Base-by-base conservation (phyloP, 2,329 filamentous ascomycete genomes). In the Stemphylium vesicarium region DNA sequence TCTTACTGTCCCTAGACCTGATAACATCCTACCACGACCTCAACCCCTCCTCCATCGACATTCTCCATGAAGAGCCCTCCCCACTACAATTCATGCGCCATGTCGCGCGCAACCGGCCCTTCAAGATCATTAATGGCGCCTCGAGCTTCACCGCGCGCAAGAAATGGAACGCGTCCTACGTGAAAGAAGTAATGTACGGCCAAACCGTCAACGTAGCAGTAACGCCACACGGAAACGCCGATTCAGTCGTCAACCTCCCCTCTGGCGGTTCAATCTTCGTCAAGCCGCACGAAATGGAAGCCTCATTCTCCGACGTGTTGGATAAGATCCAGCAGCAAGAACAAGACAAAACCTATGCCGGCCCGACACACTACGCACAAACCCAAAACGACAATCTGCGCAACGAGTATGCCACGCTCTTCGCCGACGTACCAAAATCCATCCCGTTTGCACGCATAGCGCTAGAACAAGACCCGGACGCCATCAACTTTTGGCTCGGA, bases 381-480 rank as follows among this genome's bases (percentile, higher is more conserved):
- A 91, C 89, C 33, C 90, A 95, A 78, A 92, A 95, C 70, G 89
- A 94, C 73, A 95, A 94, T 68, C 82, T 95, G 16, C 85, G 87
- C 2, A 81, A 86, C 55, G 91, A 95, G 74, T 95, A 93, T 71
- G 60, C 77, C 0, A 65, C 79, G 0, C 81, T 95, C 2, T 86
- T 87, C 68, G 66, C 78, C 0, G 83, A 90, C 62, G 84, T 91
- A 0, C 87, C 86, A 10, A 74, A 74, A 2, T 82, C 84, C 50
- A 86, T 94, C 41, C 82, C 88, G 1, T 95, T 90, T 71, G 90
- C 90, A 0, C 84, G 87, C 24, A 86, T 91, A 57, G 90, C 90
- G 0, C 83, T 94, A 0, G 78, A 83, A 35, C 80, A 82, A 43
- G 68, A 77, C 0, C 88, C 90, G 0, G 91, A 95, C 59, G 91